Conservation (phyloP, 805 yeast species). For the Novakomyces olei region DNA sequence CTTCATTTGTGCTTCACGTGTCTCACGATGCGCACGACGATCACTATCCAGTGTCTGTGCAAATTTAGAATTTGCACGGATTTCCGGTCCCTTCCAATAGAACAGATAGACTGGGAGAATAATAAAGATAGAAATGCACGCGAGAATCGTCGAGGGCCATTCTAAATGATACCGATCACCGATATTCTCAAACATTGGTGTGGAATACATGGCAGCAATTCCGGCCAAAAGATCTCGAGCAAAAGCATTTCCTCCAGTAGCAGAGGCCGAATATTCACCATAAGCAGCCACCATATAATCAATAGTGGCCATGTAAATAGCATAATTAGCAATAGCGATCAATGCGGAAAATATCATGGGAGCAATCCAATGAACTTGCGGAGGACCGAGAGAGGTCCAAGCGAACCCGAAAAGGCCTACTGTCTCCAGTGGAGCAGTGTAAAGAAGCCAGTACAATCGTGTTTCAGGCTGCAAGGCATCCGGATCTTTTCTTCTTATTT, state of each 20-base stretch:
- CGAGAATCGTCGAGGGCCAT: conserved; percentile 22
- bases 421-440: conserved; percentile 20
- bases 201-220: conserved; percentile 19
- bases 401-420: conserved; percentile 23
- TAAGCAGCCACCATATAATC: conserved; percentile 24
- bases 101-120: conserved; percentile 20
- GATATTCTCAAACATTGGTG: conserved; percentile 19
- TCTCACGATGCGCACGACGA: too few relatives aligned
- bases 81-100: conserved; percentile 21
- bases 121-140: conserved; percentile 17
- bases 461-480: conserved; percentile 4
- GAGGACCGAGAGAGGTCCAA: conserved; percentile 24
- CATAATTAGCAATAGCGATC: conserved; percentile 21
- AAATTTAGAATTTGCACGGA: conserved; percentile 18
- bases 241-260: conserved; percentile 24
- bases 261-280: conserved; percentile 23
- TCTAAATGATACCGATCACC: conserved; percentile 16
- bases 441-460: conserved; percentile 13
- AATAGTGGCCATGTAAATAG: conserved; percentile 24
- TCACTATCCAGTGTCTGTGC: too few relatives aligned
- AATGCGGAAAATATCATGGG: conserved; percentile 20
- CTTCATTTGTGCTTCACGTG: too few relatives aligned
- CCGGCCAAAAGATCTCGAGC: conserved; percentile 24
- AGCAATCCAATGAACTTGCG: conserved; percentile 19
- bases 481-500: conserved; percentile 15